Evolutionary conservation across 2,329 filamentous ascomycete species (phyloP).

Genomic region (Cladosporium halotolerans): DNA sequence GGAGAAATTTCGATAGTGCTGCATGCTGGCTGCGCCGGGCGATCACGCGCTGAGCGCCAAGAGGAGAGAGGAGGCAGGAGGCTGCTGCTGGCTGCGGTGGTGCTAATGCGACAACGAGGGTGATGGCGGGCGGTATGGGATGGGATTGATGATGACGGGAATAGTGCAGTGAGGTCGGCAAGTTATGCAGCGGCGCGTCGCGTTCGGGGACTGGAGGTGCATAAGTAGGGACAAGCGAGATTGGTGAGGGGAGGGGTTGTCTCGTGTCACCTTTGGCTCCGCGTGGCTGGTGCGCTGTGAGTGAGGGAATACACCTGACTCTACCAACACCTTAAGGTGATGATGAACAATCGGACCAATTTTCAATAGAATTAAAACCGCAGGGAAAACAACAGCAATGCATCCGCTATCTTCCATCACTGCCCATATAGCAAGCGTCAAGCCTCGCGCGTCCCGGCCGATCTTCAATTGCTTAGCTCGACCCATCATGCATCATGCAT

Average conservation of each 20-base stretch:
- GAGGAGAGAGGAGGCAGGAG: constrained; percentile 6
- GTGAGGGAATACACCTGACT: not conserved
- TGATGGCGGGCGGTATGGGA: not conserved
- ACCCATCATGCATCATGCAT: no score
- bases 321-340: no score
- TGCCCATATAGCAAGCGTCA: no score
- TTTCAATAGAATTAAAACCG: no score
- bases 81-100: constrained; percentile 6
- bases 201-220: not conserved
- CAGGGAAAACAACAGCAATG: no score
- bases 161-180: not conserved
- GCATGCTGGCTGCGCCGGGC: constrained; percentile 31
- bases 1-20: constrained; percentile 43
- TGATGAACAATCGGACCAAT: no score
- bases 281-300: not conserved
- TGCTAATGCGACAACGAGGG: not conserved
- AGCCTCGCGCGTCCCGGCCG: no score
- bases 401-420: no score
- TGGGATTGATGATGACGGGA: not conserved
- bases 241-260: not conserved
- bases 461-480: no score
- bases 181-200: constrained; percentile 1
- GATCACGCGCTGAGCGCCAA: constrained; percentile 14
- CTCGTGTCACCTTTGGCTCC: not conserved
- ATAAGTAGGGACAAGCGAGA: not conserved